phyloP scores from a whole-genome alignment of 768 basidiomycete species.

The Neoboletus subvelutipes region DNA sequence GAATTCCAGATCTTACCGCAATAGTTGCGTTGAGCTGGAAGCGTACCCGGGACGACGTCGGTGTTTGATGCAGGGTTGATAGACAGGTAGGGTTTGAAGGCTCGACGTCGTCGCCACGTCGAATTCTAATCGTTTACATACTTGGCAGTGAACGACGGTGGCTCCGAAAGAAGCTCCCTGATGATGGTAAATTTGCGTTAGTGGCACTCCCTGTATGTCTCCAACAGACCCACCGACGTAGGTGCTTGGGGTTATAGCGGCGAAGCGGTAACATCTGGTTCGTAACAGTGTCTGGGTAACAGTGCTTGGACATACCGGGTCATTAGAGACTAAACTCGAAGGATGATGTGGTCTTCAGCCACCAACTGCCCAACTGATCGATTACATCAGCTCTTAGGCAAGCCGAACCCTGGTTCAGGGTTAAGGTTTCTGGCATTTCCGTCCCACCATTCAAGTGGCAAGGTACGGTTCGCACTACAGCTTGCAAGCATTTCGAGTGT shows the following conservation, averaged over 20 bases:
- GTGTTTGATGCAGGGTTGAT: background rate
- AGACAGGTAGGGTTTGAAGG: background rate
- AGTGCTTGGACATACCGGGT: background rate
- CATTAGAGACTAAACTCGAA: background rate
- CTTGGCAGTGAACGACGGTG: background rate
- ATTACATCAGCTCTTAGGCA: constrained; percentile 9
- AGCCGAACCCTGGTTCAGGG: background rate
- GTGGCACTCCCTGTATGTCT: background rate
- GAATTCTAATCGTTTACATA: background rate
- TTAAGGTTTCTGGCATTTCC: background rate
- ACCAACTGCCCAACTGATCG: background rate
- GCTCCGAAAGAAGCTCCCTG: background rate
- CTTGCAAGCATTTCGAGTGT: background rate
- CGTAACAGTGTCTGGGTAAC: background rate
- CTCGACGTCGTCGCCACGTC: background rate
- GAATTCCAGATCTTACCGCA: background rate
- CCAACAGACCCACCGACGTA: background rate
- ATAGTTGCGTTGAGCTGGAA: background rate
- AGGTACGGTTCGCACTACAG: background rate
- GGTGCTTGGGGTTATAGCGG: constrained; percentile 1
- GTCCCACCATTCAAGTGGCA: background rate
- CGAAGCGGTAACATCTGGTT: background rate
- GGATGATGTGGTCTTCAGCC: background rate
- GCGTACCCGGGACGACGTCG: background rate
- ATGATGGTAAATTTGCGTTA: background rate